phyloP scores from a whole-genome alignment of 352 stramenopile genomes.

The Pythium oligandrum region DNA sequence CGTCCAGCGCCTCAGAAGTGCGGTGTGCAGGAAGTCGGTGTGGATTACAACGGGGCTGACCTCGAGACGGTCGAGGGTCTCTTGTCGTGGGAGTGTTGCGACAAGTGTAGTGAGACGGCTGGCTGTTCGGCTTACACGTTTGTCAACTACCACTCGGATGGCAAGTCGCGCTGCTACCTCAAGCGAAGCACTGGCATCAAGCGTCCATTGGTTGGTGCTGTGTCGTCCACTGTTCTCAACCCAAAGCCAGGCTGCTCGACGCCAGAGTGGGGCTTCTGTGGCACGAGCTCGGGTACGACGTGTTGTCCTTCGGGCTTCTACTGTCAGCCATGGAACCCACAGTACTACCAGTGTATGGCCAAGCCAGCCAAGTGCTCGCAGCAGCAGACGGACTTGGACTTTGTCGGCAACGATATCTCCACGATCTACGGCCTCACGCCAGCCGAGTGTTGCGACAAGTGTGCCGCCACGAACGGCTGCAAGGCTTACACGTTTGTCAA shows the following conservation, averaged over 20 bases:
- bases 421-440: conserved; percentile 11
- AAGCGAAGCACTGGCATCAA: conserved; percentile 16
- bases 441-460: conserved; percentile 22
- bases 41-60: conserved; percentile 20
- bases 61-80: conserved; percentile 6
- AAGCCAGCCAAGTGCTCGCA: conserved; percentile 18
- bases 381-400: conserved; percentile 21
- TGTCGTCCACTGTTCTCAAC: conserved; percentile 17
- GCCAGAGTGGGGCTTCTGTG: conserved; percentile 5
- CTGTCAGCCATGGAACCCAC: conserved; percentile 22
- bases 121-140: conserved; percentile 18
- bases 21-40: conserved; percentile 4
- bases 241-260: conserved; percentile 2
- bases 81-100: conserved; percentile 13
- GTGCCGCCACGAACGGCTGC: conserved; percentile 16
- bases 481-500: conserved; percentile 32
- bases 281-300: conserved; percentile 4
- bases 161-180: conserved; percentile 12
- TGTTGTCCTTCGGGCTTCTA: conserved; percentile 21
- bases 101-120: conserved; percentile 6
- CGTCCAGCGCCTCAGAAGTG: conserved; percentile 2
- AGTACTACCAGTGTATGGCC: conserved; percentile 19
- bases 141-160: conserved; percentile 15
- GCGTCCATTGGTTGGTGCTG: conserved; percentile 4
- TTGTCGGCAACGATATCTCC: conserved; percentile 14